Evolutionary conservation across 1,139 yeast species (phyloP).

Genomic region (Suzukiozyma palmioleophila): DNA sequence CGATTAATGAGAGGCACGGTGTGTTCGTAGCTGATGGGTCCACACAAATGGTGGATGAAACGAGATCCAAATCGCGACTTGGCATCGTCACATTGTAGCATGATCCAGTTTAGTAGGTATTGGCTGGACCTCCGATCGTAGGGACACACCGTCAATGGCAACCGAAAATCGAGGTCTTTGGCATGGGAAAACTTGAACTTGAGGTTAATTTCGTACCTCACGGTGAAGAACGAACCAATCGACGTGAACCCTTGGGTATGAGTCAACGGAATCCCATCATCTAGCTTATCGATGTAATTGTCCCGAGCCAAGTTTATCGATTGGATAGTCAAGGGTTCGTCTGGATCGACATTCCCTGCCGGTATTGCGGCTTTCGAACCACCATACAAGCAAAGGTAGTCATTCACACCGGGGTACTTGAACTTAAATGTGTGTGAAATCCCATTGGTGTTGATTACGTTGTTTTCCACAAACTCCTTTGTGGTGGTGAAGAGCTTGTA

Average conservation of each 20-base stretch:
- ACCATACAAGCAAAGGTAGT: slow-evolving; percentile 26
- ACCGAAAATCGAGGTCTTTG: slow-evolving; percentile 43
- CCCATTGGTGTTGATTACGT: slow-evolving; percentile 29
- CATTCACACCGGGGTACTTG: slow-evolving; percentile 36
- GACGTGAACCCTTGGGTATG: slow-evolving; percentile 47
- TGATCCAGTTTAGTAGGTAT: slow-evolving; percentile 47
- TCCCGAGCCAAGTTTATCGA: slow-evolving; percentile 11
- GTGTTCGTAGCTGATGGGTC: slow-evolving; percentile 20
- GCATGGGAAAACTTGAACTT: slow-evolving; percentile 47
- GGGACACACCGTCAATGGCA: slow-evolving; percentile 55
- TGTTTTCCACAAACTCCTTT: slow-evolving; percentile 18
- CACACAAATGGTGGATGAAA: slow-evolving; percentile 19
- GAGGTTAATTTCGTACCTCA: slow-evolving; percentile 48
- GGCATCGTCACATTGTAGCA: slow-evolving; percentile 48
- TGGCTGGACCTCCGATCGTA: slow-evolving; percentile 44
- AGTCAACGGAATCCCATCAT: slow-evolving; percentile 41
- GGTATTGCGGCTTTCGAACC: slow-evolving; percentile 3
- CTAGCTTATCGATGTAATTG: slow-evolving; percentile 19
- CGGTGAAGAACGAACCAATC: slow-evolving; percentile 47
- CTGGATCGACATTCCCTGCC: not conserved
- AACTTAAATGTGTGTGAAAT: slow-evolving; percentile 22
- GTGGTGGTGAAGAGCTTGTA: slow-evolving; percentile 27
- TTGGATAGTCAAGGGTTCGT: slow-evolving; percentile 8
- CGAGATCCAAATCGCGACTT: slow-evolving; percentile 31
- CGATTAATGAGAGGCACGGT: slow-evolving; percentile 17